These are phyloP conservation scores for Talaromyces sp. DNA, from an alignment of 2,329 filamentous ascomycete species.

Conservation along the genomic window DNA sequence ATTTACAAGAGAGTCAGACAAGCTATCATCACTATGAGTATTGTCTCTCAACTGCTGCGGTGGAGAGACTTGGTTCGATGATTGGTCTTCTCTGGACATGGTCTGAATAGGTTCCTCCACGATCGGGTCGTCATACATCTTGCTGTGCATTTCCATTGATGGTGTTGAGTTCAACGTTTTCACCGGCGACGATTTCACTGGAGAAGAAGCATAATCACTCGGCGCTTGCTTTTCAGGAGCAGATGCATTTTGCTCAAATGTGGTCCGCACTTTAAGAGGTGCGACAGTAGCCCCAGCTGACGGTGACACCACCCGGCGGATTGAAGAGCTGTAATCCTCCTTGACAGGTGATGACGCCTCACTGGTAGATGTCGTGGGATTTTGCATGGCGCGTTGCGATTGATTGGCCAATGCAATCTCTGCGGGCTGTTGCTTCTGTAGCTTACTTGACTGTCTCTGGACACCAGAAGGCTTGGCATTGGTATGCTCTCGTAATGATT, in stretches of 20 bases:
- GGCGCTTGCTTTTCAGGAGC: slow-evolving; percentile 4
- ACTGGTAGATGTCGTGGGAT: slow-evolving; percentile 22
- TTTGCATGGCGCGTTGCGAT: slow-evolving; percentile 24
- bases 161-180: slow-evolving; percentile 1
- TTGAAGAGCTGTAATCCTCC: slow-evolving; percentile 26
- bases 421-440: slow-evolving; percentile 62
- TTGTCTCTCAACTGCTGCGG: slow-evolving; percentile 1
- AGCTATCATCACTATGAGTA: slow-evolving; percentile 14
- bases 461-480: slow-evolving; percentile 31
- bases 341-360: slow-evolving; percentile 19
- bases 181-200: slow-evolving; percentile 13
- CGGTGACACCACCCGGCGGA: slow-evolving; percentile 33
- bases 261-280: slow-evolving; percentile 18
- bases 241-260: slow-evolving; percentile 19
- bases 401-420: slow-evolving; percentile 35
- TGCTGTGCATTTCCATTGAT: background rate
- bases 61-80: background rate
- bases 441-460: slow-evolving; percentile 60
- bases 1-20: slow-evolving; percentile 65
- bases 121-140: slow-evolving; percentile 2
- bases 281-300: slow-evolving; percentile 23
- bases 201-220: slow-evolving; percentile 8
- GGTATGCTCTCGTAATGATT: slow-evolving; percentile 38
- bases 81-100: background rate
- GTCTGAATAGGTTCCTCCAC: slow-evolving; percentile 7